These are phyloP conservation scores for Trichosporon inkin DNA, from an alignment of 1,284 basidiomycete genomes.

Conservation along the genomic window DNA sequence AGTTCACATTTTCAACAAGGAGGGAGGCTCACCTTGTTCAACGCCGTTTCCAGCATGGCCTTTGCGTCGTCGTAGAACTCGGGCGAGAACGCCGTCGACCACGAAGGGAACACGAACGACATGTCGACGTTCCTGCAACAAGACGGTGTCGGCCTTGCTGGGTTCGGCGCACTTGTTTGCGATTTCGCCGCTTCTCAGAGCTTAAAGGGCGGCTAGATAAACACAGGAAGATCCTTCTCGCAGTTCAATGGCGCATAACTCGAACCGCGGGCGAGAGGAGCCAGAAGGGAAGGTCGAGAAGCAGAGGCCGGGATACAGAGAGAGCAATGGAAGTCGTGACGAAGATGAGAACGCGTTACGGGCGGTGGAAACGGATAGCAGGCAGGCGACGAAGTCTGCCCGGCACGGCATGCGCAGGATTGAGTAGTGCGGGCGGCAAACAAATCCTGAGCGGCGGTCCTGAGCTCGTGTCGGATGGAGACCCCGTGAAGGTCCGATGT, in stretches of 20 bases:
- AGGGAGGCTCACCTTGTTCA: slow-evolving; percentile 65
- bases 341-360: not conserved
- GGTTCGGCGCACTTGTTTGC: not conserved
- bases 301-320: not conserved
- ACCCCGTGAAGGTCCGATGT: slow-evolving; percentile 2
- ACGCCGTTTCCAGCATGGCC: slow-evolving; percentile 85
- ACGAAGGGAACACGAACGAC: slow-evolving; percentile 91
- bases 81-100: slow-evolving; percentile 88
- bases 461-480: not conserved
- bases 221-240: not conserved
- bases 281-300: not conserved
- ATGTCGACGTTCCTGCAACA: slow-evolving; percentile 52
- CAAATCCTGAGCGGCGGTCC: not conserved
- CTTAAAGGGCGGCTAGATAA: not conserved
- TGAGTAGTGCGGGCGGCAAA: not conserved
- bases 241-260: not conserved
- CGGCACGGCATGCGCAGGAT: not conserved
- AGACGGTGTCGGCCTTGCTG: not conserved
- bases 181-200: not conserved
- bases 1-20: not conserved
- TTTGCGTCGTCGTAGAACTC: slow-evolving; percentile 91
- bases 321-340: not conserved
- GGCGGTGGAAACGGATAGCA: not conserved
- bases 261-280: not conserved
- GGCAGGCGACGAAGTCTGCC: not conserved